Base-by-base conservation (phyloP, 352 stramenopile species). In the Pythium folliculosum region DNA sequence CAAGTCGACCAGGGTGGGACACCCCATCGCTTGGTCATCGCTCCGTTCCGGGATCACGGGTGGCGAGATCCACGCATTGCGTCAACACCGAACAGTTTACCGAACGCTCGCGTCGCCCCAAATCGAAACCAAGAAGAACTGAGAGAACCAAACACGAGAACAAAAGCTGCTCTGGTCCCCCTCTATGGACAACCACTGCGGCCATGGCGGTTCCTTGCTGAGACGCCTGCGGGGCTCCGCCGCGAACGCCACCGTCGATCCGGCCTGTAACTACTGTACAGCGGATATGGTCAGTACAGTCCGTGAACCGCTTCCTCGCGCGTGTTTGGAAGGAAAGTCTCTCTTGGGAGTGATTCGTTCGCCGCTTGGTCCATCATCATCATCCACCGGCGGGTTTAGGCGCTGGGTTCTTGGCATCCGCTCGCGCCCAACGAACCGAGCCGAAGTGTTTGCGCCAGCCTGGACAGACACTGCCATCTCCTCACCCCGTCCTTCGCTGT, bases 51-150 rank as follows among this genome's bases (percentile, higher is more conserved):
- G 52, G 57, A 63, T 63, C 23, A 63, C 57, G 57, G 43, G 23
- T 22, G 43, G 19, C n/a, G 2, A 17, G 45, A 19, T 54, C 43
- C 44, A 63, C 45, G 44, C 57, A 63, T 63, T 63, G 57, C 57
- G 57, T 63, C 57, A 63, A 63, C 57, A 43, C 17, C 25, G 57
- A 63, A 45, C 57, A 63, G 57, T 55, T 63, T 63, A 63, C 57
- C 50, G 49, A n/a, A 38, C 22, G 49, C 40, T 1, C 40, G 5
- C 4, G 40, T n/a, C 17, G 40, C 9, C 40, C 40, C 10, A 16
- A 47, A 47, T 7, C 35, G 35, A 40, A 40, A 40, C 35, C 35
- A 40, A 47, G 40, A 47, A 43, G 17, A n/a, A 38, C 12, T 17
- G 9, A 12, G 25, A 38, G 19, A n/a, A 17, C 19, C 23, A 43